Conservation (phyloP, 1,139 yeast genomes). For the Petasospora rhodanensis region DNA sequence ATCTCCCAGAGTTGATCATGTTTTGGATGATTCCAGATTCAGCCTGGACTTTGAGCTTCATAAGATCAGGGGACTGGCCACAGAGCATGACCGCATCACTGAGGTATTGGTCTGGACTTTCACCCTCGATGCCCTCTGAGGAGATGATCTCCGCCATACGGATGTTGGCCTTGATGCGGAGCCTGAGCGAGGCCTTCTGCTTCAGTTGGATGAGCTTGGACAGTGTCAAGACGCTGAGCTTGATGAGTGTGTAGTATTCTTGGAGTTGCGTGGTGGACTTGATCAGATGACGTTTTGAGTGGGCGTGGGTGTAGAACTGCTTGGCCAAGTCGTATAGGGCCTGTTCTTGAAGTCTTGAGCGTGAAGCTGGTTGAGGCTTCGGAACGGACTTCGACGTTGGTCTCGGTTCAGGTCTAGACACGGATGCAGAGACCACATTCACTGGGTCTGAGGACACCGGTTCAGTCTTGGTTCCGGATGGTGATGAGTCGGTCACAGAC, state of each 20-base stretch:
- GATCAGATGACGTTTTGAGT: constrained; percentile 2
- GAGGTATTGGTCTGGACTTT: constrained; percentile 14
- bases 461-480: no score
- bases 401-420: no score
- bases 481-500: no score
- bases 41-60: constrained; percentile 6
- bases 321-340: constrained; percentile 8
- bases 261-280: constrained; percentile 8
- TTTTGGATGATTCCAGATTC: constrained; percentile 4
- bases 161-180: constrained; percentile 13
- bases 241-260: constrained; percentile 20
- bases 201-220: constrained; percentile 8
- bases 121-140: constrained; percentile 2
- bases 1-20: constrained; percentile 3
- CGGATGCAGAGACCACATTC: no score
- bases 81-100: constrained; percentile 15
- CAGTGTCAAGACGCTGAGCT: constrained; percentile 14
- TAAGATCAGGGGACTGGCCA: constrained; percentile 2
- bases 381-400: neutral
- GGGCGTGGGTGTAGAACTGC: constrained; percentile 10
- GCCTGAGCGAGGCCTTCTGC: constrained; percentile 7
- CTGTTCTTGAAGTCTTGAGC: constrained; percentile 7
- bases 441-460: no score
- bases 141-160: constrained; percentile 15
- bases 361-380: neutral